Base-by-base conservation (phyloP, 2,329 filamentous ascomycete genomes). In the Camillea tinctor region DNA sequence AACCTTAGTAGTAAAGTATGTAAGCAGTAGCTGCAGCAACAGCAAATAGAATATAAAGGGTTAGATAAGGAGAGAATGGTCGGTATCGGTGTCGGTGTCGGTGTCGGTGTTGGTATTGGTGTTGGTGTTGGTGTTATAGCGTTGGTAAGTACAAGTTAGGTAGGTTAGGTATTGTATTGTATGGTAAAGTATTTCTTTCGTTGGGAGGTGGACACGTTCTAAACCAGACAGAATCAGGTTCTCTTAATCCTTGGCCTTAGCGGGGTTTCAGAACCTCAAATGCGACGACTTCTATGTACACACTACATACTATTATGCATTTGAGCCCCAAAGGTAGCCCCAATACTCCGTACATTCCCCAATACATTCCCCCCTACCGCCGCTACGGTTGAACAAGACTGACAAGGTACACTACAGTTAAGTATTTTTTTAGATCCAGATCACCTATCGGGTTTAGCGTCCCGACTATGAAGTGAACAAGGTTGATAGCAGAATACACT, bases 201-300 rank as follows among this genome's bases (percentile, higher is more conserved):
- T 40, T 49, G 26, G 50, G n/a, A 54, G 17, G 30, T 36, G 52
- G 23, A 54, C 26, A 30, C 26, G 3, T 20, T 54, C 11, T 54
- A 13, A 36, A 23, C 20, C 9, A 17, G 24, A 30, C n/a, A n/a
- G n/a, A 54, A 44, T 23, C 11, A 30, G 52, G 20, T 54, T 20
- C 19, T 30, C 24, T n/a, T n/a, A n/a, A 8, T 49, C 40, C 17
- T 26, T n/a, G 21, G 54, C 54, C 57, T 65, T 61, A 60, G 65
- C 63, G 63, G 65, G 63, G 64, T 62, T 63, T 53, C 55, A 53
- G 50, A 59, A 58, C 58, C 54, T 61, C 55, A 54, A 64, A 65
- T 65, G 65, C 65, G 61, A 65, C 61, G 48, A 24, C 26, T 26
- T 26, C 24, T 26, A 26, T n/a, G 24, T 26, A 9, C 9, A 26